Evolutionary conservation across 1,284 basidiomycete genomes (phyloP).

Genomic region (Neolentinus lepideus): DNA sequence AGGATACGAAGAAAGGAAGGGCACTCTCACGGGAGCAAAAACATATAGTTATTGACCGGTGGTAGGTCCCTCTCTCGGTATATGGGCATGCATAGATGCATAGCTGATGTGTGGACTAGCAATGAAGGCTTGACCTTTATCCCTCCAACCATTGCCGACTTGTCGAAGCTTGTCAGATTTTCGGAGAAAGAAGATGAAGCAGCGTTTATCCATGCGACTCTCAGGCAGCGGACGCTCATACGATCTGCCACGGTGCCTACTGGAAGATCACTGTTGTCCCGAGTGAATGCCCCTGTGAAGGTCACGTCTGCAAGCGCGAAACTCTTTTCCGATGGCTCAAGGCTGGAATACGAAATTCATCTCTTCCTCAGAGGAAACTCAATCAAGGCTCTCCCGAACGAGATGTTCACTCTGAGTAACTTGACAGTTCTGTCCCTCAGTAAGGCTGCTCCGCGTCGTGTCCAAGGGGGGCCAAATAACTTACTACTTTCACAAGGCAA

Average conservation of each 20-base stretch:
- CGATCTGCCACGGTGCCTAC: constrained; percentile 11
- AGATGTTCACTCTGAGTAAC: constrained; percentile 43
- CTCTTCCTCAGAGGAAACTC: constrained; percentile 40
- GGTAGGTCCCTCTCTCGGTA: constrained; percentile 22
- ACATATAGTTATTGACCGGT: constrained; percentile 24
- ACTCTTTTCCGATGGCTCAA: background rate
- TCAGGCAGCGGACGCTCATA: constrained; percentile 6
- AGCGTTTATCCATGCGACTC: constrained; percentile 11
- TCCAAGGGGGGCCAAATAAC: background rate
- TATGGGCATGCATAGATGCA: background rate
- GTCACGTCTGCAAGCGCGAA: constrained; percentile 7
- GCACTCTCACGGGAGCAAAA: background rate
- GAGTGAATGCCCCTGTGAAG: constrained; percentile 8
- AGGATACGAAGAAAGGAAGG: constrained; percentile 12
- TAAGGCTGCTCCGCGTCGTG: constrained; percentile 23
- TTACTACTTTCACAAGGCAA: constrained; percentile 28
- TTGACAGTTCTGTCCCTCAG: constrained; percentile 50
- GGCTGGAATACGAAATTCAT: constrained; percentile 27
- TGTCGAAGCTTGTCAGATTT: constrained; percentile 31
- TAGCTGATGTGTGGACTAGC: constrained; percentile 14
- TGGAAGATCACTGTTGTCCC: constrained; percentile 7
- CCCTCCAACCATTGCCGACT: constrained; percentile 31
- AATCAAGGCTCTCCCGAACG: constrained; percentile 39
- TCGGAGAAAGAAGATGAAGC: constrained; percentile 11
- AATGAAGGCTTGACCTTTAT: constrained; percentile 29